phyloP scores from a whole-genome alignment of 169 alveolate species.

The Cryptosporidium tyzzeri region DNA sequence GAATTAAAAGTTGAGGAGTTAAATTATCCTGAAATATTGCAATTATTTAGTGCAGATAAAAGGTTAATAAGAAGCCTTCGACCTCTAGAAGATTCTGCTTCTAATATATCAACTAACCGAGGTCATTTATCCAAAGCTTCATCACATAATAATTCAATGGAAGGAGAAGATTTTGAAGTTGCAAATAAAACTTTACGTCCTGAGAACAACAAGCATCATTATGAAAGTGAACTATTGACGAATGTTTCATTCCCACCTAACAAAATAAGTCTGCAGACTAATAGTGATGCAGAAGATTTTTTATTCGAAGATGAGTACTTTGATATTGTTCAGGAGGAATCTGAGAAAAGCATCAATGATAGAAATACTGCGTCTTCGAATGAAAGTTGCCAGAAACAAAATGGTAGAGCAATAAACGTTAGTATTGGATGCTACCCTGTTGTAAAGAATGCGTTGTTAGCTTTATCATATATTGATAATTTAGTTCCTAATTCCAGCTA shows the following conservation, averaged over 20 bases:
- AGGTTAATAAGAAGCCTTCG: conserved; percentile 23
- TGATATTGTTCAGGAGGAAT: background rate
- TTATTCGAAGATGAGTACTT: conserved; percentile 64
- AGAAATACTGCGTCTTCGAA: background rate
- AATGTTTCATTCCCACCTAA: conserved; percentile 67
- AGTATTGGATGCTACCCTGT: conserved; percentile 39
- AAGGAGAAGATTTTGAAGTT: background rate
- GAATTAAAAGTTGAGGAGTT: conserved; percentile 34
- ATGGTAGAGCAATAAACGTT: background rate
- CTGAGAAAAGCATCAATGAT: background rate
- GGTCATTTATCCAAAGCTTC: background rate
- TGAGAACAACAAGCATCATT: background rate
- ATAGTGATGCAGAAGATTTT: conserved; percentile 40
- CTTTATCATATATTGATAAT: conserved; percentile 42
- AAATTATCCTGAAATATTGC: conserved; percentile 51
- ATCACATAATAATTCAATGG: background rate
- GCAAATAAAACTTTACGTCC: background rate
- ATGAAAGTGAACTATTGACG: conserved; percentile 38
- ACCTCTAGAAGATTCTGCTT: background rate
- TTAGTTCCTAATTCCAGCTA: conserved; percentile 46
- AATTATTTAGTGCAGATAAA: background rate
- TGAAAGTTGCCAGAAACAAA: background rate
- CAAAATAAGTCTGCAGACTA: conserved; percentile 30
- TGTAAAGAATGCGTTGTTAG: conserved; percentile 45
- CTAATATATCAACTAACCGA: background rate